Conservation (phyloP, 169 alveolate species). For the Babesia gibsoni region DNA sequence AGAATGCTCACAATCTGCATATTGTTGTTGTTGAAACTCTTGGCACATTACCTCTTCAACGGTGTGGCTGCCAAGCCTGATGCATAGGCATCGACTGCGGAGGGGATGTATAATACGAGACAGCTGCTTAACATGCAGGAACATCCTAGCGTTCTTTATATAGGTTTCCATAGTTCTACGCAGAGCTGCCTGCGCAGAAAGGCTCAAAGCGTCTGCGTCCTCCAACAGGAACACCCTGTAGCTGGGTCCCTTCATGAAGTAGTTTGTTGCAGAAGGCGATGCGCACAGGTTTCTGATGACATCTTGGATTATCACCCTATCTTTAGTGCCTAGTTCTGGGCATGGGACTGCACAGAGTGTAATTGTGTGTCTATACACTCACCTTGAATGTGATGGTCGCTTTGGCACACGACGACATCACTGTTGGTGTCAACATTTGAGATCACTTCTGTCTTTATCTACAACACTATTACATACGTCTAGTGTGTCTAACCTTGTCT, state of each 20-base stretch:
- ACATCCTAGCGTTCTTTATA: conserved; percentile 85
- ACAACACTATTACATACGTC: conserved; percentile 40
- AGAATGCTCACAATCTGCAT: conserved; percentile 69
- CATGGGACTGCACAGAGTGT: conserved; percentile 44
- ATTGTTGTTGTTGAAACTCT: neutral
- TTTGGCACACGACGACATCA: conserved; percentile 79
- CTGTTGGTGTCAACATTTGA: conserved; percentile 72
- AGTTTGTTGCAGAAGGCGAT: conserved; percentile 82
- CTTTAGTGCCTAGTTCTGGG: conserved; percentile 87
- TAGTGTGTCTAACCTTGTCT: conserved; percentile 64
- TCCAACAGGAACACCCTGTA: conserved; percentile 87
- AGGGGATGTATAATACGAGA: conserved; percentile 88
- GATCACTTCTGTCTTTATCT: conserved; percentile 80
- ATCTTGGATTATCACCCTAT: conserved; percentile 88
- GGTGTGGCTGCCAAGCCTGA: conserved; percentile 92
- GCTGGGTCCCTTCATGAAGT: conserved; percentile 80
- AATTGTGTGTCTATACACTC: conserved; percentile 76
- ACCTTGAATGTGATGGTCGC: conserved; percentile 91
- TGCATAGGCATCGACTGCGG: conserved; percentile 91
- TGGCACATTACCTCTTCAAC: conserved; percentile 67
- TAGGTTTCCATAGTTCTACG: conserved; percentile 94
- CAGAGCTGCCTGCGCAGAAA: conserved; percentile 92
- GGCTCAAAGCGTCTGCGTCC: conserved; percentile 89
- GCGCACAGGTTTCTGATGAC: conserved; percentile 90
- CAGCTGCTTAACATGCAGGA: conserved; percentile 85